Percentiles rank a stretch among this genome's conserved stretches.
phyloP scores from a whole-genome alignment of 192 early-diverging fungal genomes.

The Diversispora epigaea region DNA sequence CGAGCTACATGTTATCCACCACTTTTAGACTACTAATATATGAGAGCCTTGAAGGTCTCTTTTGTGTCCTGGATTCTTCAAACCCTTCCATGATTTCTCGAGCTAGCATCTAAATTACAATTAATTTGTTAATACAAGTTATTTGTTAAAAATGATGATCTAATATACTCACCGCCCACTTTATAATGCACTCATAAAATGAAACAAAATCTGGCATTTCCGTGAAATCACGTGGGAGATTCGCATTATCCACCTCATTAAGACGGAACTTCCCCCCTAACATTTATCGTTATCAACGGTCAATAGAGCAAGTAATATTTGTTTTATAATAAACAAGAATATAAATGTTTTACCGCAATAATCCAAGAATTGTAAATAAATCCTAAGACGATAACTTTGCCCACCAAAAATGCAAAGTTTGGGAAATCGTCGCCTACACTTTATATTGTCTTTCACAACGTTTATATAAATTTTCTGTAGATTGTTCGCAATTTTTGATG shows the following conservation, averaged over 20 bases:
- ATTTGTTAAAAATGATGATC: too few relatives aligned
- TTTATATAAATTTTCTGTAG: conserved; percentile 31
- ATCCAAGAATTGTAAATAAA: conserved; percentile 28
- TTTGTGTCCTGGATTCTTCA: too few relatives aligned
- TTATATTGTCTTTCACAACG: conserved; percentile 30
- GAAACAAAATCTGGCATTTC: not conserved
- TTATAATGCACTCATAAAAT: too few relatives aligned
- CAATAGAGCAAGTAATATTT: conserved; percentile 8
- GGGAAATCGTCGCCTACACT: conserved; percentile 17
- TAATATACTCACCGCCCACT: too few relatives aligned
- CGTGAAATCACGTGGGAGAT: conserved; percentile 27
- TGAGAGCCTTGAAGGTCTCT: too few relatives aligned
- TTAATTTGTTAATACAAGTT: too few relatives aligned
- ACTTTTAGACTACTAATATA: too few relatives aligned
- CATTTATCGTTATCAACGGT: not conserved
- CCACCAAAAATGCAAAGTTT: conserved; percentile 32
- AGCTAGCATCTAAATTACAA: too few relatives aligned
- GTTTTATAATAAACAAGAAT: conserved; percentile 9
- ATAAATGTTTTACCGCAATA: conserved; percentile 30
- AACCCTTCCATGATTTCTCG: too few relatives aligned
- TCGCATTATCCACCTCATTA: conserved; percentile 30
- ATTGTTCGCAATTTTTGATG: conserved; percentile 28
- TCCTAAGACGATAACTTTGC: conserved; percentile 27
- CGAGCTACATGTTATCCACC: too few relatives aligned
- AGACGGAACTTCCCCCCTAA: conserved; percentile 32